A percentile compares a stretch with the other conserved stretches of the same genome.
phyloP scores from a whole-genome alignment of 768 basidiomycete genomes.

The Calocera cornea region DNA sequence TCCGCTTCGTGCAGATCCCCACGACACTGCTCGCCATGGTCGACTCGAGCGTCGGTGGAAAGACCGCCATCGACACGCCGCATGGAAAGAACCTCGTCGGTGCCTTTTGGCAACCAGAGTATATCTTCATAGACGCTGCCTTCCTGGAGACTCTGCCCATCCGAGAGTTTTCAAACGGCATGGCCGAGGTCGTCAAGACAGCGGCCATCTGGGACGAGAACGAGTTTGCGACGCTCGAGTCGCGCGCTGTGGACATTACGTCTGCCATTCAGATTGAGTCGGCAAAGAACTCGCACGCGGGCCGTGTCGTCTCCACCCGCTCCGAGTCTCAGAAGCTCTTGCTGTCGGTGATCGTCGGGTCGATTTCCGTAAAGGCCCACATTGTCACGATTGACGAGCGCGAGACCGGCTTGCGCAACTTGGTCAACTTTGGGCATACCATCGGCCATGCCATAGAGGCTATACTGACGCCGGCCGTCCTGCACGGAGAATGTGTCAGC shows the following conservation, averaged over 20 bases:
- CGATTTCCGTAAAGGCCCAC: conserved; percentile 89
- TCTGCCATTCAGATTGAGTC: conserved; percentile 70
- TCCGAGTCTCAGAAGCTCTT: conserved; percentile 68
- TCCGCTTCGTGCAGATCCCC: conserved; percentile 90
- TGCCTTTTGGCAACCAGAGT: conserved; percentile 95
- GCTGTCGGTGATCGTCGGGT: conserved; percentile 80
- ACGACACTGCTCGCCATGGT: conserved; percentile 98
- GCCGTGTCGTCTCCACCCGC: conserved; percentile 37
- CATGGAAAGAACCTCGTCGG: conserved; percentile 98
- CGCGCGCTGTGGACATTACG: conserved; percentile 65
- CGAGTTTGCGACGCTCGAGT: conserved; percentile 81
- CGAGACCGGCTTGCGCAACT: conserved; percentile 91
- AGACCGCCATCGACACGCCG: conserved; percentile 98
- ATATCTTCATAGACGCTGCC: conserved; percentile 92
- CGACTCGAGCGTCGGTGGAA: conserved; percentile 92
- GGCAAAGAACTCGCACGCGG: conserved; percentile 30
- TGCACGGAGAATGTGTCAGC: conserved; percentile 93
- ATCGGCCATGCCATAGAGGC: conserved; percentile 99
- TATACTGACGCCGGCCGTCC: conserved; percentile 77
- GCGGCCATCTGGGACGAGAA: conserved; percentile 96
- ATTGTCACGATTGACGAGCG: conserved; percentile 95
- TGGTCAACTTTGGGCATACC: conserved; percentile 98
- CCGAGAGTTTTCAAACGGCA: conserved; percentile 94
- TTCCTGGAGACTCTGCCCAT: conserved; percentile 87
- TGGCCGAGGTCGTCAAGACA: conserved; percentile 99